Evolutionary conservation across 345 rosid genomes (phyloP).

Genomic region (Heritiera littoralis): DNA sequence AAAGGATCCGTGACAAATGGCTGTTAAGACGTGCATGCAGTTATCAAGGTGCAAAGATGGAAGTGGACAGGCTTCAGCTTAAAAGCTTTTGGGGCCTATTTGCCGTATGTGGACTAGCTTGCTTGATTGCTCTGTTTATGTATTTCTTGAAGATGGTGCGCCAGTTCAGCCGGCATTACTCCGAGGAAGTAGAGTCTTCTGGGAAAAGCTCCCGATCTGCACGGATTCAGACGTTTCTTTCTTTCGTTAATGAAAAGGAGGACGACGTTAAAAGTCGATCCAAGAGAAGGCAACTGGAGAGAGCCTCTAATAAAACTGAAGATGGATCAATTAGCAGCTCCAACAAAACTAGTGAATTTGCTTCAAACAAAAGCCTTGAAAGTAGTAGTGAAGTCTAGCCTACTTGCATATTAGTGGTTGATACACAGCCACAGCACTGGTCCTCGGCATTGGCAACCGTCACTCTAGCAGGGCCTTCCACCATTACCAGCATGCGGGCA

Average conservation of each 20-base stretch:
- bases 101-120: conserved; percentile 58
- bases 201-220: conserved; percentile 42
- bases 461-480: too few relatives aligned
- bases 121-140: conserved; percentile 58
- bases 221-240: conserved; percentile 64
- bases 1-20: conserved; percentile 92
- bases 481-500: too few relatives aligned
- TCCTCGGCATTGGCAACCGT: too few relatives aligned
- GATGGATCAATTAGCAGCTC: conserved; percentile 27
- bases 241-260: conserved; percentile 71
- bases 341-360: neutral
- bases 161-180: conserved; percentile 45
- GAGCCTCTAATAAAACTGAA: conserved; percentile 34
- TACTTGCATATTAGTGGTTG: too few relatives aligned
- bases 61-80: conserved; percentile 69
- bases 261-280: conserved; percentile 46
- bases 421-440: too few relatives aligned
- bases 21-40: conserved; percentile 72
- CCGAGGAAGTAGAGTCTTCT: conserved; percentile 39
- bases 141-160: conserved; percentile 43
- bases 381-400: neutral
- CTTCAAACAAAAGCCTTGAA: conserved; percentile 7
- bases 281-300: conserved; percentile 62
- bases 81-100: conserved; percentile 79
- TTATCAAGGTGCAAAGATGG: conserved; percentile 61